Conservation (phyloP, 2,329 filamentous ascomycete genomes). For the Calonectria pteridis region DNA sequence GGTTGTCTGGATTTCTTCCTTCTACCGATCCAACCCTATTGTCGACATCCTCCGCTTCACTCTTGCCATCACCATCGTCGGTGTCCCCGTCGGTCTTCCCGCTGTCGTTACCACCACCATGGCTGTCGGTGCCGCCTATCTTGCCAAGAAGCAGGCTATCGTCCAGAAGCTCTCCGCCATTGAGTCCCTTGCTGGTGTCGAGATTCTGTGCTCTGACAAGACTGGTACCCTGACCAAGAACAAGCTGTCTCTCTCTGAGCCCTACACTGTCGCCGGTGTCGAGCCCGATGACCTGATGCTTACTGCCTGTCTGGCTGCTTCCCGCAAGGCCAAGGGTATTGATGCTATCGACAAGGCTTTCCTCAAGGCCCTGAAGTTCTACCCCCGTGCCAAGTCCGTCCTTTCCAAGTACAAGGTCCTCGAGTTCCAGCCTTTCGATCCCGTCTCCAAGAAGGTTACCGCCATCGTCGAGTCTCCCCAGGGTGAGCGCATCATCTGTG, state of each 20-base stretch:
- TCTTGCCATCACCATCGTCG: constrained; percentile 89
- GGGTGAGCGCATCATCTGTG: constrained; percentile 87
- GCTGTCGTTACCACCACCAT: constrained; percentile 95
- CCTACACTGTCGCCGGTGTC: constrained; percentile 85
- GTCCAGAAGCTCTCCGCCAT: constrained; percentile 94
- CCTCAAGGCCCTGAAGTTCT: constrained; percentile 85
- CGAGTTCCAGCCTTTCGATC: constrained; percentile 90
- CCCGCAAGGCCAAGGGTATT: constrained; percentile 95
- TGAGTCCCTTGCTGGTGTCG: constrained; percentile 90
- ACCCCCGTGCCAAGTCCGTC: constrained; percentile 84
- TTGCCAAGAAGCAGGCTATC: constrained; percentile 93
- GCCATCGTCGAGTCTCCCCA: constrained; percentile 86
- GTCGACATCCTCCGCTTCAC: constrained; percentile 86
- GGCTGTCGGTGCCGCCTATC: constrained; percentile 92
- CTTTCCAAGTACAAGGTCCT: constrained; percentile 87
- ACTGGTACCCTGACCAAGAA: constrained; percentile 95
- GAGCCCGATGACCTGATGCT: constrained; percentile 92
- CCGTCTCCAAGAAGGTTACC: constrained; percentile 92
- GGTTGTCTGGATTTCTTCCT: constrained; percentile 86
- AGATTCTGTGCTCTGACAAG: constrained; percentile 96
- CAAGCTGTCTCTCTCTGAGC: constrained; percentile 89
- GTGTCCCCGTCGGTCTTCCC: constrained; percentile 92
- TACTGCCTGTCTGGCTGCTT: constrained; percentile 89
- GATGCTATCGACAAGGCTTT: constrained; percentile 97
- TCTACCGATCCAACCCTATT: constrained; percentile 88